Conservation (phyloP, 1,284 basidiomycete species). For the Pisolithus thermaeus region DNA sequence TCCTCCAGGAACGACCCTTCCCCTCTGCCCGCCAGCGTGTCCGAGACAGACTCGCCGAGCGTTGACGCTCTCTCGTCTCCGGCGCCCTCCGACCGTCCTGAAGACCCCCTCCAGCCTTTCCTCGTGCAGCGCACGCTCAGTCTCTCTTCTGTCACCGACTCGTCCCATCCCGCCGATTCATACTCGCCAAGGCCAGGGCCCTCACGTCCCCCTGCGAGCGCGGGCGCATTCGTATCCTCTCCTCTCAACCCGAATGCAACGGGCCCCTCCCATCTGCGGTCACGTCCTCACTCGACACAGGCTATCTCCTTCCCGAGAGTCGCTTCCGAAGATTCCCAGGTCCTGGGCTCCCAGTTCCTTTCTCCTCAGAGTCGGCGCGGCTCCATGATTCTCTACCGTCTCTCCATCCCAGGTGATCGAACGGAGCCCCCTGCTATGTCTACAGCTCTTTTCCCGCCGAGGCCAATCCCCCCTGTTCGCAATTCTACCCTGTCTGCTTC, state of each 20-base stretch:
- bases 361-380: constrained; percentile 32
- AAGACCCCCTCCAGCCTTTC: not conserved
- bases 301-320: constrained; percentile 35
- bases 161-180: not conserved
- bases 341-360: constrained; percentile 23
- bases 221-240: constrained; percentile 36
- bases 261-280: constrained; percentile 18
- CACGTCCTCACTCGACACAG: constrained; percentile 27
- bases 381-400: constrained; percentile 64
- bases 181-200: constrained; percentile 13
- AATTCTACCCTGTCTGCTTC: constrained; percentile 40
- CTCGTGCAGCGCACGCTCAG: not conserved
- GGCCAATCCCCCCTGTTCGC: constrained; percentile 26
- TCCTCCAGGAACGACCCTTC: not conserved
- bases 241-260: constrained; percentile 42
- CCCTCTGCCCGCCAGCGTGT: not conserved
- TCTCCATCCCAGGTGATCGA: constrained; percentile 39
- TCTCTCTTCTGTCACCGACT: not conserved
- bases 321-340: constrained; percentile 45
- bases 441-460: too few species aligned
- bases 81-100: not conserved
- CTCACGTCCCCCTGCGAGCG: constrained; percentile 26
- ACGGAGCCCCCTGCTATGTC: constrained; percentile 16
- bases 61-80: not conserved
- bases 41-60: not conserved